A percentile compares a stretch with the other conserved stretches of the same genome.
Evolutionary conservation across 306 rosid genomes (phyloP).

Genomic region (Inga oerstediana): DNA sequence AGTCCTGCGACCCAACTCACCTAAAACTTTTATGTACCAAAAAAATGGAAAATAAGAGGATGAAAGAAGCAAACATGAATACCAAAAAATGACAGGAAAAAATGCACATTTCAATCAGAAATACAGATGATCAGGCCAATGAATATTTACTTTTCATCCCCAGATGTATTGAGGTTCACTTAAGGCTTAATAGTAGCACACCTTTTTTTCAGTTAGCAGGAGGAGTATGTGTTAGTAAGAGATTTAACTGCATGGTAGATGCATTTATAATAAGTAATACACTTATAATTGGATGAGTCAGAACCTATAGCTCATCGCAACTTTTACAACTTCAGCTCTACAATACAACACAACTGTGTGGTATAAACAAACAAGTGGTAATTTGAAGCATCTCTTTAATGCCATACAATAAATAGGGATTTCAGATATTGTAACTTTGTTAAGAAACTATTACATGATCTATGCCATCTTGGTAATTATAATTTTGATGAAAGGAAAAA

Average conservation of each 20-base stretch:
- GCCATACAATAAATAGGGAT: slow-evolving; percentile 31
- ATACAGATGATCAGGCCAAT: slow-evolving; percentile 5
- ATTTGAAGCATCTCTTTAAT: slow-evolving; percentile 27
- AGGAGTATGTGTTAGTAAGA: not conserved
- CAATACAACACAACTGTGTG: not conserved
- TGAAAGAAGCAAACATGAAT: not conserved
- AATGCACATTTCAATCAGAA: not conserved
- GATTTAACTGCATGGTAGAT: not conserved
- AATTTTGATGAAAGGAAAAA: slow-evolving; percentile 17
- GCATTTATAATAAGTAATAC: not conserved
- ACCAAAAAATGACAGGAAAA: not conserved
- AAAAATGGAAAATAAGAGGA: not conserved
- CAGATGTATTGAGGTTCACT: not conserved
- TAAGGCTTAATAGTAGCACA: not conserved
- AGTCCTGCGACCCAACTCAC: too few species aligned
- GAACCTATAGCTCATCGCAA: slow-evolving; percentile 13
- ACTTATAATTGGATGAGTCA: not conserved
- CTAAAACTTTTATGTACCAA: too few species aligned
- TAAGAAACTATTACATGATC: slow-evolving; percentile 23
- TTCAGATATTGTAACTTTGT: slow-evolving; percentile 10
- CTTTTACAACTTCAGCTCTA: slow-evolving; percentile 11
- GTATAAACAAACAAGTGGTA: not conserved
- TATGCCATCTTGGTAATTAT: not conserved
- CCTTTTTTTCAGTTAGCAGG: not conserved
- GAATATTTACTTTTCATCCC: not conserved